Base-by-base conservation (phyloP, 306 rosid genomes). In the Begonia fuchsioides region DNA sequence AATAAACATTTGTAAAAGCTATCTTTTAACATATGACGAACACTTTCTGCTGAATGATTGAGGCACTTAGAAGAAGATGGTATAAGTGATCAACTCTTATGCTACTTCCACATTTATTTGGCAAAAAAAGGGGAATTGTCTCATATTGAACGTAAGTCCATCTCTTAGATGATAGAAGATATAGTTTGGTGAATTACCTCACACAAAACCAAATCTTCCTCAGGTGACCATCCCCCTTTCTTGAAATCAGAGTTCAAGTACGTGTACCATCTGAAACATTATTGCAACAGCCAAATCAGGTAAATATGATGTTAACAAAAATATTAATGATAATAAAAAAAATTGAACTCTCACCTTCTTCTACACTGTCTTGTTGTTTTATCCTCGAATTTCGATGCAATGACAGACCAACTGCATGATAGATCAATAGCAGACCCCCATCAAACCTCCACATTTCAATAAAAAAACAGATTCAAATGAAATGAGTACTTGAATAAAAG, bases 201-300 rank as follows among this genome's bases (percentile, higher is more conserved):
- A 44, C 99, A 92, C 52, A 92, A 83, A 61, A 92, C 94, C 74
- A 80, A 54, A 58, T 92, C 99, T 75, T 92, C 99, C 55, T 92
- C 99, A 6, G 93, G 96, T 15, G 99, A 82, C 99, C 99, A 92
- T 10, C 99, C 99, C 49, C 99, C 99, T 77, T 86, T 92, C 80
- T 92, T 92, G 82, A 92, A 92, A 61, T 86, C 94, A 47, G 99
- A 92, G 78, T 92, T 92, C 76, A 92, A 77, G 57, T 92, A 92
- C 8, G 99, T 92, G 77, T 79, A 92, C 99, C 99, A 92, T 68
- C 99, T 92, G 83, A 41, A 59, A 44, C 45, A 41, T 11, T 64
- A 64, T 11, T 58, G 35, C 65, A 64, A 9, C 56, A 44, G 67
- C 61, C 63, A 47, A 51, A 54, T 53, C 54, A 10, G 48, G 54